These are phyloP conservation scores for Eustoma russellianum DNA, from an alignment of 257 asterid genomes.

Conservation along the genomic window DNA sequence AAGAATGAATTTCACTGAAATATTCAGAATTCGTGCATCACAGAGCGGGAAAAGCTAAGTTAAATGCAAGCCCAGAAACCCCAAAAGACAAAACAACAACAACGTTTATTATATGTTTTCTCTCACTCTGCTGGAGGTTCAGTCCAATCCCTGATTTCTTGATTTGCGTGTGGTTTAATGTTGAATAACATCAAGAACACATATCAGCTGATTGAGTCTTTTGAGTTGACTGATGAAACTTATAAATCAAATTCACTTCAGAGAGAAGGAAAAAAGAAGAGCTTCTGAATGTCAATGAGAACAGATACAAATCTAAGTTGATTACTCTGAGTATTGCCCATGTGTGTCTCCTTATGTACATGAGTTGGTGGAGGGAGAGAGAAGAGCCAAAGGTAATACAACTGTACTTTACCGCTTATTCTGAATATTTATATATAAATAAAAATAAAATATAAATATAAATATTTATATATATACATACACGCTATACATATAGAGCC, in stretches of 20 bases:
- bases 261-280: slow-evolving; percentile 13
- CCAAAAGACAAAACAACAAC: slow-evolving; percentile 12
- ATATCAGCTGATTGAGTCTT: slow-evolving; percentile 8
- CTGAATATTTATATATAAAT: too few species aligned
- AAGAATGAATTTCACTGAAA: slow-evolving; percentile 35
- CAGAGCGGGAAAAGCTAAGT: slow-evolving; percentile 14
- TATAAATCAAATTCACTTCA: not conserved
- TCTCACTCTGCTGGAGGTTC: slow-evolving; percentile 7
- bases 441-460: too few species aligned
- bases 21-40: slow-evolving; percentile 1
- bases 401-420: slow-evolving; percentile 2
- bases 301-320: not conserved
- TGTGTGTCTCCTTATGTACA: slow-evolving; percentile 1
- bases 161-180: slow-evolving; percentile 31
- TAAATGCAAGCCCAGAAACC: slow-evolving; percentile 10
- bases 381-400: not conserved
- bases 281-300: slow-evolving; percentile 10
- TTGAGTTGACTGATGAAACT: slow-evolving; percentile 1
- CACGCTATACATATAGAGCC: too few species aligned
- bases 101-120: slow-evolving; percentile 1
- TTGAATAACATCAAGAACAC: slow-evolving; percentile 16
- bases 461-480: too few species aligned
- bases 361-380: not conserved
- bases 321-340: not conserved
- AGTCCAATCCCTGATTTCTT: slow-evolving; percentile 29